Evolutionary conservation across 495 filamentous ascomycete species (phyloP).

Genomic region (Pseudoneurospora amorphoporcata): DNA sequence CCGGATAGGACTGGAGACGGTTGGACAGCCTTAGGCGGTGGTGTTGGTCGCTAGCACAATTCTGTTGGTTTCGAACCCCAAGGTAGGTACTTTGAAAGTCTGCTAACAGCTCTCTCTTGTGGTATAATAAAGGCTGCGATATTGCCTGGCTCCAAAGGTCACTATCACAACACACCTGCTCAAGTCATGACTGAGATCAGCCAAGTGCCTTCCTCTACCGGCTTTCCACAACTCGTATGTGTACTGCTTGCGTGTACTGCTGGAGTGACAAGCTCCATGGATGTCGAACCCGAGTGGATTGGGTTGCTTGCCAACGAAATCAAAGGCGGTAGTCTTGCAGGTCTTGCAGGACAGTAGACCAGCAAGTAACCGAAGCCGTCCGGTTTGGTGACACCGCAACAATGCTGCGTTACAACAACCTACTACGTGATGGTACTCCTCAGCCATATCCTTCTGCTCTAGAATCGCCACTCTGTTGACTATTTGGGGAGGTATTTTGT

Average conservation of each 20-base stretch:
- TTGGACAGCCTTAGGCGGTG: neutral
- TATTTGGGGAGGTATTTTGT: neutral
- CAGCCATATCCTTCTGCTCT: neutral
- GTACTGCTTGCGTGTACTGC: neutral
- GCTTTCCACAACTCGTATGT: neutral
- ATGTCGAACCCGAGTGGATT: no score
- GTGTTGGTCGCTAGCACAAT: neutral
- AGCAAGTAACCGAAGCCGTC: constrained; percentile 9
- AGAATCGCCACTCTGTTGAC: neutral
- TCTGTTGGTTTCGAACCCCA: neutral
- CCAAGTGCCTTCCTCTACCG: neutral
- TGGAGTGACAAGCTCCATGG: no score
- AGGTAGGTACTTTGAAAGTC: neutral
- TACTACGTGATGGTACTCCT: neutral
- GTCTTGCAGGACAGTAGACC: neutral
- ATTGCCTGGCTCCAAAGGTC: no score
- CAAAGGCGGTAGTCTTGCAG: neutral
- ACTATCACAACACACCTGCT: neutral
- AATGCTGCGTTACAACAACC: constrained; percentile 5
- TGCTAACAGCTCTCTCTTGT: neutral
- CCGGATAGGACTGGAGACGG: neutral
- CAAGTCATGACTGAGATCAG: neutral
- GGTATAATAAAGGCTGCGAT: no score
- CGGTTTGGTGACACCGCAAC: constrained; percentile 6
- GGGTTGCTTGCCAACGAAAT: neutral